These are phyloP conservation scores for Porogramme epimiltina DNA, from an alignment of 1,284 basidiomycete species.

Conservation along the genomic window DNA sequence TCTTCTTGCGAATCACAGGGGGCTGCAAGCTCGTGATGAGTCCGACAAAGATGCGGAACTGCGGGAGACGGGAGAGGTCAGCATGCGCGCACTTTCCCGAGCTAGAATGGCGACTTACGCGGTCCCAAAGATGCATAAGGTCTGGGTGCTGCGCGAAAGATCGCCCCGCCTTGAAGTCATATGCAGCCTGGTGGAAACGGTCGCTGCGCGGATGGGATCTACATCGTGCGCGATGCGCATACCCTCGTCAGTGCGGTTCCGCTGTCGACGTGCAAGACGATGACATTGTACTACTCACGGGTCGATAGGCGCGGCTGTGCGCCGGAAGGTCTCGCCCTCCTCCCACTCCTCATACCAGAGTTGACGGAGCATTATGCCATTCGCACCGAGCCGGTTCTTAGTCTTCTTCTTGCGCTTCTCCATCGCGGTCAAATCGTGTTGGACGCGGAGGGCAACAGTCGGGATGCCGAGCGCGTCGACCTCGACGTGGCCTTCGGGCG, in stretches of 20 bases:
- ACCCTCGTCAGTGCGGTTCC: not conserved
- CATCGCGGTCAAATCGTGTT: slow-evolving; percentile 45
- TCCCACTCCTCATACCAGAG: slow-evolving; percentile 72
- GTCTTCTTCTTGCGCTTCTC: slow-evolving; percentile 45
- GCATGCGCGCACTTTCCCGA: too few species aligned
- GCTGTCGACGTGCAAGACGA: not conserved
- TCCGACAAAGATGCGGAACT: slow-evolving; percentile 59
- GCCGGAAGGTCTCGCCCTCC: slow-evolving; percentile 47
- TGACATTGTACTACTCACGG: slow-evolving; percentile 40
- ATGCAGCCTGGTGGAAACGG: slow-evolving; percentile 54
- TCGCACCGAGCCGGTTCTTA: slow-evolving; percentile 14
- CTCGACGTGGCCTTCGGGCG: slow-evolving; percentile 16
- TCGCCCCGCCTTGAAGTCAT: slow-evolving; percentile 56
- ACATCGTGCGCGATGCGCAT: not conserved
- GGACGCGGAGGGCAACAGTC: slow-evolving; percentile 55
- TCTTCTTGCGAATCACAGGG: slow-evolving; percentile 29
- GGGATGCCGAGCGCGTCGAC: slow-evolving; percentile 64
- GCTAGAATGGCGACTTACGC: slow-evolving; percentile 41
- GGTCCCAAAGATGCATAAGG: slow-evolving; percentile 59
- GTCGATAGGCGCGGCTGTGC: slow-evolving; percentile 35
- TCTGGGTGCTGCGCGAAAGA: slow-evolving; percentile 44
- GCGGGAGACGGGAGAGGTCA: not conserved
- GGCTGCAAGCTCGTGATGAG: slow-evolving; percentile 40
- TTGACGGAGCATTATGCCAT: slow-evolving; percentile 30
- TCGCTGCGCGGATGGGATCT: slow-evolving; percentile 49